phyloP scores from a whole-genome alignment of 805 yeast genomes.

The Lipomyces spencermartinsiae region DNA sequence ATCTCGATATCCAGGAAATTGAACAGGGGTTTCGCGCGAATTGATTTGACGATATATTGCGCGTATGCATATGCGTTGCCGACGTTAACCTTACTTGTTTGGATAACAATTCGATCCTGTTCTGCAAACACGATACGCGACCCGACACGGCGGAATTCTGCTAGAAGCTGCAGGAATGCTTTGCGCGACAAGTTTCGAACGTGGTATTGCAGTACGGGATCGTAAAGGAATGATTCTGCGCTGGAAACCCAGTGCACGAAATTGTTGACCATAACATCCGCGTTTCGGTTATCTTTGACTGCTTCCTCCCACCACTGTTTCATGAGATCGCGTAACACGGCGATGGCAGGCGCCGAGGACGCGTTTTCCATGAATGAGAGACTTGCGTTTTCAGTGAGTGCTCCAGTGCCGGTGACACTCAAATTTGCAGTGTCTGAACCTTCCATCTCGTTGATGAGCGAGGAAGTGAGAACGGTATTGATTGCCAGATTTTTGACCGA shows the following conservation, averaged over 20 bases:
- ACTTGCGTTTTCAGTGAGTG: slow-evolving; percentile 22
- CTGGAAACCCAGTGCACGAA: slow-evolving; percentile 88
- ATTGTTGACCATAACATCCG: slow-evolving; percentile 81
- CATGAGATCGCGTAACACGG: slow-evolving; percentile 72
- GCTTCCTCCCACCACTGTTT: slow-evolving; percentile 96
- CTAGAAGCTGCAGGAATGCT: slow-evolving; percentile 76
- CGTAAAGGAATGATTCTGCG: slow-evolving; percentile 74
- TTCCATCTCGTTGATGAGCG: slow-evolving; percentile 84
- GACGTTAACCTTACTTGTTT: slow-evolving; percentile 76
- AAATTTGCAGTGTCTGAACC: slow-evolving; percentile 75
- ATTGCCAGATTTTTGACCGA: slow-evolving; percentile 79
- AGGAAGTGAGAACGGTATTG: slow-evolving; percentile 84
- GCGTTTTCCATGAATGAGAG: slow-evolving; percentile 75
- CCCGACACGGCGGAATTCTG: slow-evolving; percentile 81
- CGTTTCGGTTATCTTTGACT: slow-evolving; percentile 64
- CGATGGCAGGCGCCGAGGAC: slow-evolving; percentile 75
- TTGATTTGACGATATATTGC: slow-evolving; percentile 77
- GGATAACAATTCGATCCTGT: slow-evolving; percentile 72
- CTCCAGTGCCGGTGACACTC: slow-evolving; percentile 45
- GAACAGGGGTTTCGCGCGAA: slow-evolving; percentile 81
- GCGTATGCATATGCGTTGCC: slow-evolving; percentile 92
- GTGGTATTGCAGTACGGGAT: slow-evolving; percentile 80
- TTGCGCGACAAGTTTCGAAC: slow-evolving; percentile 85
- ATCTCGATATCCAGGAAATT: slow-evolving; percentile 78
- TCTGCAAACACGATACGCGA: slow-evolving; percentile 80